phyloP scores from a whole-genome alignment of 2,329 filamentous ascomycete species.

The Diplodia scrobiculata region DNA sequence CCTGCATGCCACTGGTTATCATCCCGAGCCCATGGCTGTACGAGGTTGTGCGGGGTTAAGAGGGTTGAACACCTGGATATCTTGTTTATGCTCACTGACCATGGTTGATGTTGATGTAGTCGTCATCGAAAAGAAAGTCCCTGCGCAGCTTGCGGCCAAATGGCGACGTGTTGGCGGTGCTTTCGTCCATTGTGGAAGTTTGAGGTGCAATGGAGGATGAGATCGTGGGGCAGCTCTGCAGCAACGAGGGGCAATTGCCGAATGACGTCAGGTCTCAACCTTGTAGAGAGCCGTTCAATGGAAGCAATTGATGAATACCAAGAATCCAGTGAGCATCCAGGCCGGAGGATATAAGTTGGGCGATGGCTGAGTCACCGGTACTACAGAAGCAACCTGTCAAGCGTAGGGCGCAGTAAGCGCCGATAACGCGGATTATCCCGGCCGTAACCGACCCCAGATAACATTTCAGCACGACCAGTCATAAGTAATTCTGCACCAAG shows the following conservation, averaged over 20 bases:
- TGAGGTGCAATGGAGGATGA: not conserved
- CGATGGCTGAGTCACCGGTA: not conserved
- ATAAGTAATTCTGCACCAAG: not conserved
- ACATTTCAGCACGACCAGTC: not conserved
- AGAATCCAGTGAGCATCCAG: not conserved
- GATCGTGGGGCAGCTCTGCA: not conserved
- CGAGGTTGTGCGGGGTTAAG: not conserved
- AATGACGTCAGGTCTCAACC: not conserved
- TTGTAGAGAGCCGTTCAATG: too few species aligned
- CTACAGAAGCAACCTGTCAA: not conserved
- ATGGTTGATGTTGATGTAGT: slow-evolving; percentile 76
- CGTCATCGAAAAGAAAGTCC: slow-evolving; percentile 68
- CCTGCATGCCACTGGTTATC: slow-evolving; percentile 47
- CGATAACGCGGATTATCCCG: slow-evolving; percentile 15
- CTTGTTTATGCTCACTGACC: slow-evolving; percentile 51
- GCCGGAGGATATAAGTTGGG: not conserved
- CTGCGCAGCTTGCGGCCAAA: slow-evolving; percentile 61
- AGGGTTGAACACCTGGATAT: not conserved
- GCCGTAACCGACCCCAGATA: slow-evolving; percentile 7
- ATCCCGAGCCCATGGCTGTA: not conserved
- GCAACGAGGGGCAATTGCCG: not conserved
- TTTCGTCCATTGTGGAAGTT: slow-evolving; percentile 2
- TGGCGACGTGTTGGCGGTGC: slow-evolving; percentile 3
- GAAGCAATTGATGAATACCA: not conserved
- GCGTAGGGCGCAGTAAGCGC: not conserved